Evolutionary conservation across 2,329 filamentous ascomycete species (phyloP).

Genomic region (Emericellopsis cladophorae): DNA sequence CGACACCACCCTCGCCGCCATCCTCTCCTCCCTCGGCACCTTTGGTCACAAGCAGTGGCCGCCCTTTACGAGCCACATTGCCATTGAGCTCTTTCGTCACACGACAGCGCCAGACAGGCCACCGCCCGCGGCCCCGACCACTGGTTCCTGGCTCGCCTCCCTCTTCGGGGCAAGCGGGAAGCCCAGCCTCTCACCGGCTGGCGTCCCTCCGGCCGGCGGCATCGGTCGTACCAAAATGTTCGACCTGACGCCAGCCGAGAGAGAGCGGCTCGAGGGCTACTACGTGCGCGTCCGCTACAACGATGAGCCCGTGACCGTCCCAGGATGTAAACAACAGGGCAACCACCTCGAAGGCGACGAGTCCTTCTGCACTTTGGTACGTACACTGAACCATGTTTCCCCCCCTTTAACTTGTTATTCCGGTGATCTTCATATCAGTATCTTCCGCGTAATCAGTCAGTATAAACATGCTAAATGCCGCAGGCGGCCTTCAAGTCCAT

Average conservation of each 20-base stretch:
- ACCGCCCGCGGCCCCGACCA: constrained; percentile 4
- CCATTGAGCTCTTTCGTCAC: constrained; percentile 75
- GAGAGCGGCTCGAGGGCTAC: constrained; percentile 53
- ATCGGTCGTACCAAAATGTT: constrained; percentile 49
- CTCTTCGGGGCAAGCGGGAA: constrained; percentile 10
- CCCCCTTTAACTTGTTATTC: not conserved
- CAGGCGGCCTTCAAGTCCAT: constrained; percentile 84
- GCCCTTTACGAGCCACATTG: constrained; percentile 84
- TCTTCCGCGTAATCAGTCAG: constrained; percentile 1
- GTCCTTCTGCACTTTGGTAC: constrained; percentile 77
- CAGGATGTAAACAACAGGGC: constrained; percentile 62
- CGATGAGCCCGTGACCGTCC: constrained; percentile 67
- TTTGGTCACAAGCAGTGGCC: constrained; percentile 70
- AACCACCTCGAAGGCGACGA: constrained; percentile 82
- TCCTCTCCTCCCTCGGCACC: constrained; percentile 67
- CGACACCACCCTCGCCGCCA: constrained; percentile 79
- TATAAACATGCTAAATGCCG: not conserved
- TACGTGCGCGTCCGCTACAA: constrained; percentile 91
- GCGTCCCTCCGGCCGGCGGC: constrained; percentile 20
- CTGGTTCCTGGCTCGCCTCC: constrained; percentile 11
- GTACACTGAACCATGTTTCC: not conserved
- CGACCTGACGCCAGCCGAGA: constrained; percentile 44
- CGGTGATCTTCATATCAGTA: too few relatives aligned
- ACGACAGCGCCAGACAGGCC: constrained; percentile 15
- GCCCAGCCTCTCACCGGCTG: not conserved